These are phyloP conservation scores for Penicillium italicum DNA, from an alignment of 2,329 filamentous ascomycete genomes.

Conservation along the genomic window DNA sequence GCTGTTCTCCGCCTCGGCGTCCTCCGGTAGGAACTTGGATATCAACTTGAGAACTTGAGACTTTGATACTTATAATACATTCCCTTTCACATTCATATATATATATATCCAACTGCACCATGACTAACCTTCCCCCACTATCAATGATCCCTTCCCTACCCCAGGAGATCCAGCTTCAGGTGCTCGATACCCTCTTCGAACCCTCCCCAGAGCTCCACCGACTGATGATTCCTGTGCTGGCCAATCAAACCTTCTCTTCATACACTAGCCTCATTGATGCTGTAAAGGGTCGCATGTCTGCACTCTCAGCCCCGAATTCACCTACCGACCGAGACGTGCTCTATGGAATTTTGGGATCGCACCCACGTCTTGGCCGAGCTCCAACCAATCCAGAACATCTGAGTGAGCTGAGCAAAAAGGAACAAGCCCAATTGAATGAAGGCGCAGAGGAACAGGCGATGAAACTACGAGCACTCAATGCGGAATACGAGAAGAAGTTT, in stretches of 20 bases:
- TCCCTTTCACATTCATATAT: background rate
- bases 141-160: constrained; percentile 55
- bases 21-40: constrained; percentile 13
- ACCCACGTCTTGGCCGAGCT: constrained; percentile 73
- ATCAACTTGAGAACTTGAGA: background rate
- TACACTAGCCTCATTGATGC: constrained; percentile 68
- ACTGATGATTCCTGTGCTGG: constrained; percentile 66
- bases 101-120: constrained; percentile 9
- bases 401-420: constrained; percentile 72
- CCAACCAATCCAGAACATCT: constrained; percentile 52
- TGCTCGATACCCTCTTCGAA: constrained; percentile 81
- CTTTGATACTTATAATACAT: background rate
- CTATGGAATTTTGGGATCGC: constrained; percentile 70
- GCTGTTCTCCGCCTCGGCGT: constrained; percentile 19
- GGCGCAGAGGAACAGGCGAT: constrained; percentile 45
- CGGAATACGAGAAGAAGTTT: constrained; percentile 74
- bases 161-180: constrained; percentile 48
- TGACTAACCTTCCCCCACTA: constrained; percentile 55
- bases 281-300: constrained; percentile 61
- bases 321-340: constrained; percentile 56
- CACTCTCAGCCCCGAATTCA: constrained; percentile 53
- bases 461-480: constrained; percentile 64
- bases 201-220: constrained; percentile 71
- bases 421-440: constrained; percentile 71
- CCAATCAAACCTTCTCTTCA: constrained; percentile 56